A percentile compares a stretch with the other conserved stretches of the same genome.
Evolutionary conservation across 192 early-diverging fungal species (phyloP).

Genomic region (Chytriomyces confervae): DNA sequence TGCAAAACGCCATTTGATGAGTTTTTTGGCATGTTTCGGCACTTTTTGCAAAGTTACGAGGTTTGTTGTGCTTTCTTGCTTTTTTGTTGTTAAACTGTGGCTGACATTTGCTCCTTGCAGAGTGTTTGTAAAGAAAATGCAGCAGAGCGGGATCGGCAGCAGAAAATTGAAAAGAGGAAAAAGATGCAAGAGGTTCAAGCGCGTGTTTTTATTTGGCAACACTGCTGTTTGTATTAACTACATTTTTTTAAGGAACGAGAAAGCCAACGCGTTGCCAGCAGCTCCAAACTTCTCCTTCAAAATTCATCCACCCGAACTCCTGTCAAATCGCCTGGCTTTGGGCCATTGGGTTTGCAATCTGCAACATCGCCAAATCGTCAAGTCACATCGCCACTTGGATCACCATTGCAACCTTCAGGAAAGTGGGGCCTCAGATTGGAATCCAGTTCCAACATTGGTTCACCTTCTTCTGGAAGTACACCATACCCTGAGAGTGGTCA

Average conservation of each 20-base stretch:
- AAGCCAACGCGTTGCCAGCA: conserved; percentile 30
- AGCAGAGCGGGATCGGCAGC: conserved; percentile 41
- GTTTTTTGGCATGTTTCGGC: conserved; percentile 48
- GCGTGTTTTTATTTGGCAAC: neutral
- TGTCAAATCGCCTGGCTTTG: too few species aligned
- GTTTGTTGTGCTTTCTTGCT: conserved; percentile 22
- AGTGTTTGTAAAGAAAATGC: conserved; percentile 34
- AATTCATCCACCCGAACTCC: neutral
- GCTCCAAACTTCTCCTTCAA: conserved; percentile 6
- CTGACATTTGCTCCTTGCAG: conserved; percentile 22
- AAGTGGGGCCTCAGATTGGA: too few species aligned
- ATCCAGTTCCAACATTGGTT: too few species aligned
- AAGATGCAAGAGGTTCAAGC: conserved; percentile 42
- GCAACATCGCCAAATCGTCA: conserved; percentile 3
- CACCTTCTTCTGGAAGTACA: too few species aligned
- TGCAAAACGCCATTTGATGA: conserved; percentile 44
- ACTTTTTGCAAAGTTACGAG: conserved; percentile 45
- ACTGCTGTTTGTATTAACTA: neutral
- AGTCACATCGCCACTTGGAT: neutral
- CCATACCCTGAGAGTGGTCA: too few species aligned
- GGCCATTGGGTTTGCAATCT: too few species aligned
- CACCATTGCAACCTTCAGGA: too few species aligned
- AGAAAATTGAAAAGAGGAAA: conserved; percentile 39
- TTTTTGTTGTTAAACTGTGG: neutral
- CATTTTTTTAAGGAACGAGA: conserved; percentile 40